Evolutionary conservation across 208 protist species (phyloP).

Genomic region (Trypanosoma congolense): DNA sequence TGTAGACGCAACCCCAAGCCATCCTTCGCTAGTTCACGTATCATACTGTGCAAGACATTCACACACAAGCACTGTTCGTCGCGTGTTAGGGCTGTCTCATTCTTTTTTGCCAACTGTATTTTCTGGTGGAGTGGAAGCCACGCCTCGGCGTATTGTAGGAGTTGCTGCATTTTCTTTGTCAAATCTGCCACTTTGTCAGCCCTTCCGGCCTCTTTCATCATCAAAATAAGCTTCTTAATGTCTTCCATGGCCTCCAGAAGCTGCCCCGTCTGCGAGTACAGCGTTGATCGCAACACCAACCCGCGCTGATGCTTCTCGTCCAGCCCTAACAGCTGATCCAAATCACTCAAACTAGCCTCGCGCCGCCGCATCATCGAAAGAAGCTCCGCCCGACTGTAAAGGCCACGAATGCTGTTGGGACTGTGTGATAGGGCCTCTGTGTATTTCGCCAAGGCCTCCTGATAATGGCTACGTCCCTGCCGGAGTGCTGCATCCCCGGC

Average conservation of each 20-base stretch:
- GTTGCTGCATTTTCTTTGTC: conserved; percentile 25
- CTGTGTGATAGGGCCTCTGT: conserved; percentile 59
- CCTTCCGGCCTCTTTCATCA: conserved; percentile 28
- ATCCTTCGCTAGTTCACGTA: conserved; percentile 63
- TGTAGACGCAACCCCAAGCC: conserved; percentile 74
- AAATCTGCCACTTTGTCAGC: conserved; percentile 20
- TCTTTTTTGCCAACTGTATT: conserved; percentile 21
- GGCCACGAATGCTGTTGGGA: conserved; percentile 47
- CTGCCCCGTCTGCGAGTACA: conserved; percentile 51
- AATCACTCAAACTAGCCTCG: conserved; percentile 38
- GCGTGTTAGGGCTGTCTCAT: conserved; percentile 7
- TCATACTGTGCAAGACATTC: conserved; percentile 42
- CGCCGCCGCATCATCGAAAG: conserved; percentile 57
- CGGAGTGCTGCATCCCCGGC: conserved; percentile 68
- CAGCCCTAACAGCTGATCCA: conserved; percentile 46
- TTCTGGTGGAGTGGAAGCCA: conserved; percentile 42
- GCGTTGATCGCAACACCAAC: conserved; percentile 47
- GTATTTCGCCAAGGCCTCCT: conserved; percentile 83
- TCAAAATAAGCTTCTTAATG: conserved; percentile 24
- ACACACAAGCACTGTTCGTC: conserved; percentile 48
- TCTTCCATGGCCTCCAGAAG: conserved; percentile 47
- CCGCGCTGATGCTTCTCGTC: conserved; percentile 33
- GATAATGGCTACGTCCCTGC: conserved; percentile 59
- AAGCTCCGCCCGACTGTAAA: conserved; percentile 79
- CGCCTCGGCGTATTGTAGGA: conserved; percentile 32